These are phyloP conservation scores for Heritiera littoralis DNA, from an alignment of 345 rosid species.

Conservation along the genomic window DNA sequence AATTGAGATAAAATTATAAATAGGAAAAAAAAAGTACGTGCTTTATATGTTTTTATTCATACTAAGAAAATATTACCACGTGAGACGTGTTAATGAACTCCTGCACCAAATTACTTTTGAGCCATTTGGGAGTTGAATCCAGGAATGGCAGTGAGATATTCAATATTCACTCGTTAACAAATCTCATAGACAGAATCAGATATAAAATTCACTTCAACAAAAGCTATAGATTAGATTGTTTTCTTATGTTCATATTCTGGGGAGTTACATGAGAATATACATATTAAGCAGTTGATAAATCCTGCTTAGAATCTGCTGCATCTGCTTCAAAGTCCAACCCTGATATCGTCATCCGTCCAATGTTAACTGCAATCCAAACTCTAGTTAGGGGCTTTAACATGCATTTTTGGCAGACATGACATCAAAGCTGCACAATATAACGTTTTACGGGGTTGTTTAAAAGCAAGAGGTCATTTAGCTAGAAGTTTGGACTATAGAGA, in stretches of 20 bases:
- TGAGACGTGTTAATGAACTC: too few species aligned
- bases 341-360: constrained; percentile 72
- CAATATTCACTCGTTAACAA: not conserved
- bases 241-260: not conserved
- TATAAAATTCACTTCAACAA: not conserved
- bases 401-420: constrained; percentile 4
- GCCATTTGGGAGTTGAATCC: not conserved
- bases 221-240: not conserved
- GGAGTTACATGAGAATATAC: not conserved
- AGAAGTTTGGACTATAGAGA: not conserved
- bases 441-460: not conserved
- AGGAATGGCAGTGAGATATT: not conserved
- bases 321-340: constrained; percentile 62
- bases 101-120: too few species aligned
- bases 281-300: constrained; percentile 11
- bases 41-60: too few species aligned
- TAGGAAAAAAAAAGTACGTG: too few species aligned
- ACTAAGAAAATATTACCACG: too few species aligned
- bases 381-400: not conserved
- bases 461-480: not conserved
- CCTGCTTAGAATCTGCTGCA: constrained; percentile 26
- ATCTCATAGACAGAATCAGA: not conserved
- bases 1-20: too few species aligned
- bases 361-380: constrained; percentile 57
- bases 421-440: not conserved